phyloP scores from a whole-genome alignment of 805 yeast genomes.

The Hyphopichia homilentoma region DNA sequence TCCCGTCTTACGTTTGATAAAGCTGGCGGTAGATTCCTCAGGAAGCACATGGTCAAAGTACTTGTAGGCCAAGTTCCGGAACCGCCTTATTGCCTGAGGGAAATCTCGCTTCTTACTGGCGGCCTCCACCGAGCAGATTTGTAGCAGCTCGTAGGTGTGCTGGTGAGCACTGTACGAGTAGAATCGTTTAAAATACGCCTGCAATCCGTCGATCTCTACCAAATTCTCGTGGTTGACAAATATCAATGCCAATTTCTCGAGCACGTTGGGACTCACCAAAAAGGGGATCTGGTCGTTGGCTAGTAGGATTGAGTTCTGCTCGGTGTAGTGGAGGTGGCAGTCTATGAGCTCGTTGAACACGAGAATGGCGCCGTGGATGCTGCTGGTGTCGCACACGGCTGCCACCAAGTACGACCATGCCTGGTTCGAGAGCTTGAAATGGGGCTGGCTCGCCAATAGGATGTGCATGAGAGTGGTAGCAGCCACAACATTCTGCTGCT shows the following conservation, averaged over 20 bases:
- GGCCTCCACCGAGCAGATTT: slow-evolving; percentile 28
- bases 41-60: too few relatives aligned
- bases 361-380: slow-evolving; percentile 28
- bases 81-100: slow-evolving; percentile 19
- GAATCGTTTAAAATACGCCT: slow-evolving; percentile 33
- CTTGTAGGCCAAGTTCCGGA: too few relatives aligned
- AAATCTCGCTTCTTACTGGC: slow-evolving; percentile 19
- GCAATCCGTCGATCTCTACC: slow-evolving; percentile 24
- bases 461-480: slow-evolving; percentile 25
- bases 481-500: slow-evolving; percentile 16
- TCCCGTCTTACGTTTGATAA: too few relatives aligned
- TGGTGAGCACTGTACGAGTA: slow-evolving; percentile 32
- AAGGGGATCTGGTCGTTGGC: slow-evolving; percentile 26
- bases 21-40: too few relatives aligned
- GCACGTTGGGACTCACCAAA: slow-evolving; percentile 22
- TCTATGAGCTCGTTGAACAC: slow-evolving; percentile 35
- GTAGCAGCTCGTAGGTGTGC: slow-evolving; percentile 22
- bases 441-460: slow-evolving; percentile 10
- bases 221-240: slow-evolving; percentile 24
- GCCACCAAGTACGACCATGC: slow-evolving; percentile 29
- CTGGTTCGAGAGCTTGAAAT: slow-evolving; percentile 24
- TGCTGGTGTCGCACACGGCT: slow-evolving; percentile 17
- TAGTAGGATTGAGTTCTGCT: slow-evolving; percentile 4
- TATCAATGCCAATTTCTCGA: slow-evolving; percentile 24
- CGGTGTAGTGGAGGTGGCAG: slow-evolving; percentile 14